Percentiles rank a stretch among this genome's conserved stretches.
Evolutionary conservation across 805 yeast species (phyloP).

Genomic region (Metschnikowia vanudenii): DNA sequence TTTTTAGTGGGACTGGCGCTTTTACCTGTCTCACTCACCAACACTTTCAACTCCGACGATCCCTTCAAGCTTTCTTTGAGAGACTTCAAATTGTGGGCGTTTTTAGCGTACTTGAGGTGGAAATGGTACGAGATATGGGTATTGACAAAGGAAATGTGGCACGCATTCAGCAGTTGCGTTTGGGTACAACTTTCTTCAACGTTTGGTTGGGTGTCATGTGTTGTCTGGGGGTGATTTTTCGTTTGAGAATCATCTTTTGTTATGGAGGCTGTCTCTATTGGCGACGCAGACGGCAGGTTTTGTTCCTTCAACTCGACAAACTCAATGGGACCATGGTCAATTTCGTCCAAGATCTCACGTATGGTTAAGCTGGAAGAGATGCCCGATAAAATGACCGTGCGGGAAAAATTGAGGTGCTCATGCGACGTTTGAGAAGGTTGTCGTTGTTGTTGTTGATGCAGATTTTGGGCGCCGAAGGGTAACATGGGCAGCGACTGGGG

Average conservation of each 20-base stretch:
- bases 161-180: slow-evolving; percentile 19
- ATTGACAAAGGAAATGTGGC: slow-evolving; percentile 39
- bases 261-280: no score
- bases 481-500: slow-evolving; percentile 7
- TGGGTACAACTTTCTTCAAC: no score
- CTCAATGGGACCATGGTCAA: slow-evolving; percentile 64
- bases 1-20: neutral
- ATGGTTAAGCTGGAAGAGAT: slow-evolving; percentile 26
- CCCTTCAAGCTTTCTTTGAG: slow-evolving; percentile 26
- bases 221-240: no score
- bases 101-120: slow-evolving; percentile 32
- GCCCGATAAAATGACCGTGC: slow-evolving; percentile 37
- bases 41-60: slow-evolving; percentile 30
- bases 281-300: neutral
- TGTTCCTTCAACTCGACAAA: slow-evolving; percentile 30
- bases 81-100: slow-evolving; percentile 22
- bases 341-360: slow-evolving; percentile 40
- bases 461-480: neutral
- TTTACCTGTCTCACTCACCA: slow-evolving; percentile 19
- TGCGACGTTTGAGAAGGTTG: slow-evolving; percentile 11
- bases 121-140: slow-evolving; percentile 34
- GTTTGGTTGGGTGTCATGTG: no score
- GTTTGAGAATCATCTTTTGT: no score
- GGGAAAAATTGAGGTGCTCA: slow-evolving; percentile 36
- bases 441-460: slow-evolving; percentile 2